A percentile compares a stretch with the other conserved stretches of the same genome.
These are phyloP conservation scores for Saturnispora dispora DNA, from an alignment of 805 yeast species.

Conservation along the genomic window DNA sequence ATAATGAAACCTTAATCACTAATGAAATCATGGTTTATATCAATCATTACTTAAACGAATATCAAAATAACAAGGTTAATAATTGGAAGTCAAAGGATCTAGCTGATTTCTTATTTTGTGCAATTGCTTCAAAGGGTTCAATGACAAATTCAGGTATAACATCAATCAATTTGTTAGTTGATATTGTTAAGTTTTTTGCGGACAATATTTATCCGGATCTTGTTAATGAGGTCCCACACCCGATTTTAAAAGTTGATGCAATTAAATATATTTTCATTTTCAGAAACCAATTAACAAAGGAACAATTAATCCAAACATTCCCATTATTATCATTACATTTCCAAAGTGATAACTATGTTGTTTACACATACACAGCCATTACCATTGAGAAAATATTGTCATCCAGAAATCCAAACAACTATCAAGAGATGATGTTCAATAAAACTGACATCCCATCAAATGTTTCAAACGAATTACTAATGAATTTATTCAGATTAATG, in stretches of 20 bases:
- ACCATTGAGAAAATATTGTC: constrained; percentile 84
- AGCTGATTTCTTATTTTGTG: constrained; percentile 75
- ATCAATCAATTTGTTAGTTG: constrained; percentile 73
- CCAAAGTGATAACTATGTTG: constrained; percentile 59
- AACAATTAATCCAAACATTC: constrained; percentile 68
- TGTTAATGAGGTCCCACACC: constrained; percentile 47
- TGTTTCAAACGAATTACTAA: constrained; percentile 51
- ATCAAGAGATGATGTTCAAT: constrained; percentile 52
- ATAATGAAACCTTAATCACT: constrained; percentile 67
- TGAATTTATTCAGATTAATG: constrained; percentile 58
- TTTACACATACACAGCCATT: constrained; percentile 87
- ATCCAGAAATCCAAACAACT: constrained; percentile 52
- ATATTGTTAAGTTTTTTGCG: constrained; percentile 79
- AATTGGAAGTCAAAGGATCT: constrained; percentile 86
- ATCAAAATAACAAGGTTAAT: constrained; percentile 46
- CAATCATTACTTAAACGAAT: constrained; percentile 47
- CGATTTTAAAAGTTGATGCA: constrained; percentile 84
- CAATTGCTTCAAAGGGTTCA: constrained; percentile 86
- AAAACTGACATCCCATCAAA: constrained; percentile 61
- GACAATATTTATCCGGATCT: constrained; percentile 78
- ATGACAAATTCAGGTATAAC: constrained; percentile 83
- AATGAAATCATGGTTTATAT: constrained; percentile 66
- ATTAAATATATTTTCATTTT: constrained; percentile 83
- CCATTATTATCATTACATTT: constrained; percentile 72
- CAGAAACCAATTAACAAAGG: constrained; percentile 86